These are phyloP conservation scores for Suhomyces xylopsoci DNA, from an alignment of 805 yeast species.

Conservation along the genomic window DNA sequence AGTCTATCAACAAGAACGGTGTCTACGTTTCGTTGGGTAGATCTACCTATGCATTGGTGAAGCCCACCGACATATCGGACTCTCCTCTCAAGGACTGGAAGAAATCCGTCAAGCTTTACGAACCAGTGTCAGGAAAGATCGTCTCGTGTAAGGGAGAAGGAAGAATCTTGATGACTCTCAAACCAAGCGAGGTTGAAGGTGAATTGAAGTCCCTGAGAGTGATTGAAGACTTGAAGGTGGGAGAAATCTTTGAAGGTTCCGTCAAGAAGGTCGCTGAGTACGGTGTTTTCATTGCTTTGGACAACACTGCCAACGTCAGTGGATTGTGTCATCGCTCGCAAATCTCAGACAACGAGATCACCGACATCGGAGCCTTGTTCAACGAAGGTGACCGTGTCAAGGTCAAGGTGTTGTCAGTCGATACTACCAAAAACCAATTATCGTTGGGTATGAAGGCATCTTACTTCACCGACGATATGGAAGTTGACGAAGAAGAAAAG, in stretches of 20 bases:
- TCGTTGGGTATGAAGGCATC: slow-evolving; percentile 95
- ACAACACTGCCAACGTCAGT: slow-evolving; percentile 67
- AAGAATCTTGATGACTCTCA: slow-evolving; percentile 72
- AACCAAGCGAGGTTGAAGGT: slow-evolving; percentile 77
- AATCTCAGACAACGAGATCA: slow-evolving; percentile 67
- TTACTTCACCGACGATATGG: slow-evolving; percentile 52
- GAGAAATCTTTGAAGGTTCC: slow-evolving; percentile 72
- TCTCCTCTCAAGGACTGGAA: slow-evolving; percentile 85
- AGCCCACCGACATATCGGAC: slow-evolving; percentile 79
- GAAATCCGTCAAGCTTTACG: slow-evolving; percentile 64
- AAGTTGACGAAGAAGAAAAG: slow-evolving; percentile 19
- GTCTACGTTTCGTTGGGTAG: slow-evolving; percentile 75
- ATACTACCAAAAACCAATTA: slow-evolving; percentile 64
- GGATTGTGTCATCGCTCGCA: slow-evolving; percentile 88
- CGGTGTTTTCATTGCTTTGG: slow-evolving; percentile 86
- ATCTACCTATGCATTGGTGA: slow-evolving; percentile 70
- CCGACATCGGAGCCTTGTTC: slow-evolving; percentile 63
- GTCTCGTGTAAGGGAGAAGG: slow-evolving; percentile 58
- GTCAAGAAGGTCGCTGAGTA: slow-evolving; percentile 76
- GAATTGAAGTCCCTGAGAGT: slow-evolving; percentile 54
- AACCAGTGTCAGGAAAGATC: slow-evolving; percentile 72
- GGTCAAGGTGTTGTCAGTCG: slow-evolving; percentile 68
- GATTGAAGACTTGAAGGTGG: slow-evolving; percentile 66
- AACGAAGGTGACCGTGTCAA: slow-evolving; percentile 89
- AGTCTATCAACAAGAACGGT: slow-evolving; percentile 70